Conservation (phyloP, 208 protist genomes). For the Wallacemonas sp. region DNA sequence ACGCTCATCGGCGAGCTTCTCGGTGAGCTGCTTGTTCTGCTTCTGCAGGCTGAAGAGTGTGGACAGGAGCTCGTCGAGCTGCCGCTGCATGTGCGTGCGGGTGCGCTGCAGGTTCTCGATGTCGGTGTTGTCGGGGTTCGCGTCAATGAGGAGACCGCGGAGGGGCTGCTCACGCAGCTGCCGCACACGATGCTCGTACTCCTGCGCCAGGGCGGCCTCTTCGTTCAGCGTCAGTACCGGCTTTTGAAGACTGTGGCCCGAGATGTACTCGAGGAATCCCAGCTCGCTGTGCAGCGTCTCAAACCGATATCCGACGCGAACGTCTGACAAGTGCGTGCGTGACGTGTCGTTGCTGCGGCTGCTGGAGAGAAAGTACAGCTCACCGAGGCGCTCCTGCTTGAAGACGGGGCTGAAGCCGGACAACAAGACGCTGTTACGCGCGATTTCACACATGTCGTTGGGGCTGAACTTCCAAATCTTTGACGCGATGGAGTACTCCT, state of each 20-base stretch:
- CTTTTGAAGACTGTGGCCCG: constrained; percentile 71
- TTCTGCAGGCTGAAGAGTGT: constrained; percentile 65
- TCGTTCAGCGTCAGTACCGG: constrained; percentile 70
- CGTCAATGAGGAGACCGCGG: constrained; percentile 66
- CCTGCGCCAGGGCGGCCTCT: constrained; percentile 45
- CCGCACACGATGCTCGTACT: constrained; percentile 14
- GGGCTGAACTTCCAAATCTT: constrained; percentile 92
- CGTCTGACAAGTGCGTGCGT: constrained; percentile 83
- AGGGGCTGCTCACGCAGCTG: constrained; percentile 19
- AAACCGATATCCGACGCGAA: constrained; percentile 89
- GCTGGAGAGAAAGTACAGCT: constrained; percentile 87
- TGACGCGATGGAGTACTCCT: constrained; percentile 93
- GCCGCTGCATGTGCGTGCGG: constrained; percentile 60
- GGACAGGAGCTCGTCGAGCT: constrained; percentile 56
- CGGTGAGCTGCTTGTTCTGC: constrained; percentile 80
- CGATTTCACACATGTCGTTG: constrained; percentile 93
- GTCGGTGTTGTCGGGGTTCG: constrained; percentile 69
- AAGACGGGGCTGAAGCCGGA: constrained; percentile 82
- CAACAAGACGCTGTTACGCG: constrained; percentile 86
- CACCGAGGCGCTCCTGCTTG: constrained; percentile 85
- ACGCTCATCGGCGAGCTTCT: constrained; percentile 79
- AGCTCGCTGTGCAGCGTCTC: constrained; percentile 92
- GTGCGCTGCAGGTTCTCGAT: constrained; percentile 59
- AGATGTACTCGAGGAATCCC: constrained; percentile 80
- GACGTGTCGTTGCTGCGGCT: constrained; percentile 84